A percentile compares a stretch with the other conserved stretches of the same genome.
These are phyloP conservation scores for Coemansia sp. DNA, from an alignment of 192 early-diverging fungal species.

Conservation along the genomic window DNA sequence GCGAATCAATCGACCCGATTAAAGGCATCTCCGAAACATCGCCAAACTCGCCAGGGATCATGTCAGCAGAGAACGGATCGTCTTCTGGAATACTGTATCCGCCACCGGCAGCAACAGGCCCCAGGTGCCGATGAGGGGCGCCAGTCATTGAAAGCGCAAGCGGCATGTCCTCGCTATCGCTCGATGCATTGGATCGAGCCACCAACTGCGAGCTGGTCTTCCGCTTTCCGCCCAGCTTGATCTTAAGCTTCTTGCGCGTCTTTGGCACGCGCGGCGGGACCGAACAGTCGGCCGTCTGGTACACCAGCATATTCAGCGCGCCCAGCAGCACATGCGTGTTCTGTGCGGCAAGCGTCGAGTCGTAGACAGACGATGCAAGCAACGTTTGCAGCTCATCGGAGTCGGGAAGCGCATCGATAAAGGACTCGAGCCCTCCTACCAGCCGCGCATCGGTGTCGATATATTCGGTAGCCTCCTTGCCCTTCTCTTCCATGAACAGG, in stretches of 20 bases:
- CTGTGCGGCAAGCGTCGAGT: constrained; percentile 18
- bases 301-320: constrained; percentile 31
- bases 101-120: neutral
- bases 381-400: constrained; percentile 30
- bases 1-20: constrained; percentile 7
- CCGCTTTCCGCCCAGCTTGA: constrained; percentile 27
- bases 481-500: constrained; percentile 36
- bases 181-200: constrained; percentile 20
- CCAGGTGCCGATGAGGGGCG: neutral
- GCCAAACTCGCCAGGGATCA: constrained; percentile 9
- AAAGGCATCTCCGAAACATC: neutral
- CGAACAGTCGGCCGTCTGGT: constrained; percentile 43
- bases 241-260: constrained; percentile 44
- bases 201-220: neutral
- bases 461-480: constrained; percentile 27
- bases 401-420: constrained; percentile 36
- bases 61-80: constrained; percentile 10
- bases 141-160: constrained; percentile 19
- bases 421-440: constrained; percentile 43
- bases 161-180: constrained; percentile 52
- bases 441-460: constrained; percentile 50
- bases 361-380: constrained; percentile 29
- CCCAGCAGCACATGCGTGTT: constrained; percentile 27
- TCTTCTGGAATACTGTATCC: neutral
- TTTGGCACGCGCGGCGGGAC: constrained; percentile 22